A percentile compares a stretch with the other conserved stretches of the same genome.
Evolutionary conservation across 1,284 basidiomycete species (phyloP).

Genomic region (Ganoderma sinense): DNA sequence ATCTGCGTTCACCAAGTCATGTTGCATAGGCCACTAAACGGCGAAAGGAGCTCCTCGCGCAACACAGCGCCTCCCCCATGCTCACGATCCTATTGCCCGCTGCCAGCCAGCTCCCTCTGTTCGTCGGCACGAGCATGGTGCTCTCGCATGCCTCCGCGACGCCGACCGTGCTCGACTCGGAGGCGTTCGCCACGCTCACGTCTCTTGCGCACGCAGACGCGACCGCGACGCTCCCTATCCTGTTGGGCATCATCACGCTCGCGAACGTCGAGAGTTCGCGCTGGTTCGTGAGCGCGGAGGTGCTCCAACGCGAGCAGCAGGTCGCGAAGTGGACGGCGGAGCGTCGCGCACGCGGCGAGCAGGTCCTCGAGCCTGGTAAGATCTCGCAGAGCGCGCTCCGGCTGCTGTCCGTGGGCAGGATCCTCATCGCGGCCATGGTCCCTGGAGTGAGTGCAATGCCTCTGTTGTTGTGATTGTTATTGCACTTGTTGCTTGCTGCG

Average conservation of each 20-base stretch:
- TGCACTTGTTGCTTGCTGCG: not conserved
- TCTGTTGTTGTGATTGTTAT: too few species aligned
- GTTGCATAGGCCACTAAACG: constrained; percentile 56
- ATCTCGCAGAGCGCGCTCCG: constrained; percentile 71
- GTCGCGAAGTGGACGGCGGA: constrained; percentile 52
- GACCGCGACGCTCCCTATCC: constrained; percentile 73
- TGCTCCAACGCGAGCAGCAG: constrained; percentile 57
- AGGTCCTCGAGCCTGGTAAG: constrained; percentile 56
- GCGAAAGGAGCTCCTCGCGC: constrained; percentile 64
- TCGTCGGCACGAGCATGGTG: constrained; percentile 68
- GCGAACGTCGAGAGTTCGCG: constrained; percentile 80
- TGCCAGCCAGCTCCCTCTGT: constrained; percentile 76
- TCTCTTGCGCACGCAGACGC: constrained; percentile 76
- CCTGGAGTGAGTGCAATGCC: constrained; percentile 69
- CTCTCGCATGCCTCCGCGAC: constrained; percentile 63
- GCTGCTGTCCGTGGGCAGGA: constrained; percentile 71
- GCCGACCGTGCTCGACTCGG: constrained; percentile 74
- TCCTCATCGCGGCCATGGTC: constrained; percentile 78
- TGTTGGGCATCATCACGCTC: constrained; percentile 76
- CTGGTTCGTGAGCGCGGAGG: constrained; percentile 69
- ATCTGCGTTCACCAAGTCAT: constrained; percentile 22
- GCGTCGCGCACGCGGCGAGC: constrained; percentile 46
- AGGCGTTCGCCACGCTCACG: constrained; percentile 75
- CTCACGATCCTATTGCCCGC: constrained; percentile 70
- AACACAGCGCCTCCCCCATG: constrained; percentile 65